Conservation (phyloP, 352 stramenopile genomes). For the Globisporangium cystogenes region DNA sequence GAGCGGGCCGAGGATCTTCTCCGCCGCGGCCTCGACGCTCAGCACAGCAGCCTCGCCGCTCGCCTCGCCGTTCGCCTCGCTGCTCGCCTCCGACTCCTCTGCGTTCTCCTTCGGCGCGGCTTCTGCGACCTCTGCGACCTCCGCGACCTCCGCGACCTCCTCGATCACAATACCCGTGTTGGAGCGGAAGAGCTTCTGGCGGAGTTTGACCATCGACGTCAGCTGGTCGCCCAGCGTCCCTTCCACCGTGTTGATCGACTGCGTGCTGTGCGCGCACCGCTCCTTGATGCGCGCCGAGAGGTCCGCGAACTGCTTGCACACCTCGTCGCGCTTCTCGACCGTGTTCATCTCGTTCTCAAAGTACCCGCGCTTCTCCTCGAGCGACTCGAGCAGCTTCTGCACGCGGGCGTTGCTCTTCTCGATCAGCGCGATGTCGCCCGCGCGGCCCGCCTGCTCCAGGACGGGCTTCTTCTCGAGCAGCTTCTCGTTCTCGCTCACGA, state of each 20-base stretch:
- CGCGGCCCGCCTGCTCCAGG: slow-evolving; percentile 47
- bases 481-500: slow-evolving; percentile 78
- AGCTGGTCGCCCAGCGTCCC: slow-evolving; percentile 76
- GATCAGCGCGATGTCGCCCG: slow-evolving; percentile 58
- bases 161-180: slow-evolving; percentile 41
- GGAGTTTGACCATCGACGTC: slow-evolving; percentile 67
- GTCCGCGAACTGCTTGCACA: slow-evolving; percentile 72
- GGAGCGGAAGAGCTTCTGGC: slow-evolving; percentile 59
- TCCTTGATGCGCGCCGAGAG: slow-evolving; percentile 76
- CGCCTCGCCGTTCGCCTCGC: neutral
- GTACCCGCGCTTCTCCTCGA: slow-evolving; percentile 67
- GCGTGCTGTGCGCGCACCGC: slow-evolving; percentile 60
- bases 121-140: slow-evolving; percentile 8
- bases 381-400: slow-evolving; percentile 55
- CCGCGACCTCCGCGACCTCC: slow-evolving; percentile 18
- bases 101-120: slow-evolving; percentile 4
- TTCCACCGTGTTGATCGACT: slow-evolving; percentile 75
- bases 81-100: slow-evolving; percentile 1
- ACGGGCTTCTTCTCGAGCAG: slow-evolving; percentile 75
- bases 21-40: slow-evolving; percentile 11
- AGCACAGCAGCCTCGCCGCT: slow-evolving; percentile 6
- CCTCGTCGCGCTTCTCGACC: slow-evolving; percentile 69
- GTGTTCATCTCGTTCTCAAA: slow-evolving; percentile 72
- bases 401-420: slow-evolving; percentile 72
- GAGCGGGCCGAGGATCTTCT: slow-evolving; percentile 37